Conservation (phyloP, 2,329 filamentous ascomycete genomes). For the Arthrocladium fulminans region DNA sequence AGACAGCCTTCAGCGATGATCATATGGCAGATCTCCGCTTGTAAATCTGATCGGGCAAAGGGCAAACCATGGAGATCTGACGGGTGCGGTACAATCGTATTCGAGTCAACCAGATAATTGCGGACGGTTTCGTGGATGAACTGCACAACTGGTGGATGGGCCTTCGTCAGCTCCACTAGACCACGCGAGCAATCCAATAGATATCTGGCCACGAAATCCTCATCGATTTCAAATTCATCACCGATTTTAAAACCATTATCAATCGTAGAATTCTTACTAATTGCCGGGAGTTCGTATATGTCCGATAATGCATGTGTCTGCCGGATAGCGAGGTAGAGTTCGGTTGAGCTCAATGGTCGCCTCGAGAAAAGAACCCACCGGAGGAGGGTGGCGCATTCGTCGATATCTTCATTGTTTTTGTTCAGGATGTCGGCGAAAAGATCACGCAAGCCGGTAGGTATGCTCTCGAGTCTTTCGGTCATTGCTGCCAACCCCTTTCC, state of each 20-base stretch:
- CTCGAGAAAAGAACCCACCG: slow-evolving; percentile 15
- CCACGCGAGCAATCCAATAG: slow-evolving; percentile 27
- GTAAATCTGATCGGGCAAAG: too few relatives aligned
- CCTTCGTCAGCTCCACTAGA: slow-evolving; percentile 22
- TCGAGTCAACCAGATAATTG: slow-evolving; percentile 28
- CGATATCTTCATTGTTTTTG: slow-evolving; percentile 8
- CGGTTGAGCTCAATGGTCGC: slow-evolving; percentile 13
- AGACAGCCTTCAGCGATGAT: slow-evolving; percentile 5
- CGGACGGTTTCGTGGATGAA: slow-evolving; percentile 32
- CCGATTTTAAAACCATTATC: too few relatives aligned
- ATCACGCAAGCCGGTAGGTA: slow-evolving; percentile 25
- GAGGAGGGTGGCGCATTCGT: slow-evolving; percentile 10
- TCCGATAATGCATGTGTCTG: slow-evolving; percentile 4
- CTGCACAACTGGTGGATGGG: slow-evolving; percentile 23
- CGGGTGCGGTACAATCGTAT: slow-evolving; percentile 13
- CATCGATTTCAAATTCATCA: slow-evolving; percentile 7
- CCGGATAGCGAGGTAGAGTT: slow-evolving; percentile 11
- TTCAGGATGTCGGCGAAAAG: slow-evolving; percentile 18
- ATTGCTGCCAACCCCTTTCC: slow-evolving; percentile 31
- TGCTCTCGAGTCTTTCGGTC: slow-evolving; percentile 26
- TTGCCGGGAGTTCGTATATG: too few relatives aligned
- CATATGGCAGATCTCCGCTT: neutral
- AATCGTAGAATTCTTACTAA: too few relatives aligned
- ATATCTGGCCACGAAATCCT: slow-evolving; percentile 9
- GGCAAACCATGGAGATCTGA: slow-evolving; percentile 9